Conservation (phyloP, 108 stramenopile species). For the Cyclotella kingstonii region DNA sequence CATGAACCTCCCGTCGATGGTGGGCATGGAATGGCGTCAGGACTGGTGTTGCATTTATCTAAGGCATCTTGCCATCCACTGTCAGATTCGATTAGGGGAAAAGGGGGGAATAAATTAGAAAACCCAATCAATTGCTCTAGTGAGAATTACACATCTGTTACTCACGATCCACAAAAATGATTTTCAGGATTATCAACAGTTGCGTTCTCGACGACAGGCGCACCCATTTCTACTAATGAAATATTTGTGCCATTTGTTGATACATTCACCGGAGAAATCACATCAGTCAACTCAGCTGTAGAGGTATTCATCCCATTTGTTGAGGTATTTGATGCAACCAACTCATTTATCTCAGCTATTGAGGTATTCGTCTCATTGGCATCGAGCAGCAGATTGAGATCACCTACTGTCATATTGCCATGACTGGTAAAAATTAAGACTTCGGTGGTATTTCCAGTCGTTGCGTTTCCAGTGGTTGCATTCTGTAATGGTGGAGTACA, state of each 20-base stretch:
- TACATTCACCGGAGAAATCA: no score
- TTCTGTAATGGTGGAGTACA: background rate
- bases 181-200: constrained; percentile 2
- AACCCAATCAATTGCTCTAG: background rate
- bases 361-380: background rate
- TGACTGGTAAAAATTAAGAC: no score
- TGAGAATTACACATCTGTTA: background rate
- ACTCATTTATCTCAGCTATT: background rate
- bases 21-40: constrained; percentile 24
- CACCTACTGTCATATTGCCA: no score
- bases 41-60: constrained; percentile 22
- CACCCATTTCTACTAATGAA: no score
- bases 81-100: background rate
- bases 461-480: background rate
- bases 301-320: no score
- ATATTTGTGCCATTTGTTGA: no score
- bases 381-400: background rate
- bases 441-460: no score
- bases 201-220: background rate
- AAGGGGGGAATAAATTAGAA: background rate
- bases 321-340: background rate
- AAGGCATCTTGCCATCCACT: constrained; percentile 25
- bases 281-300: no score
- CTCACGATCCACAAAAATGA: constrained; percentile 8
- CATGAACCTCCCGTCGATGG: constrained; percentile 6